A percentile compares a stretch with the other conserved stretches of the same genome.
Conservation (phyloP, 805 yeast species). For the Starmera dryadoides region DNA sequence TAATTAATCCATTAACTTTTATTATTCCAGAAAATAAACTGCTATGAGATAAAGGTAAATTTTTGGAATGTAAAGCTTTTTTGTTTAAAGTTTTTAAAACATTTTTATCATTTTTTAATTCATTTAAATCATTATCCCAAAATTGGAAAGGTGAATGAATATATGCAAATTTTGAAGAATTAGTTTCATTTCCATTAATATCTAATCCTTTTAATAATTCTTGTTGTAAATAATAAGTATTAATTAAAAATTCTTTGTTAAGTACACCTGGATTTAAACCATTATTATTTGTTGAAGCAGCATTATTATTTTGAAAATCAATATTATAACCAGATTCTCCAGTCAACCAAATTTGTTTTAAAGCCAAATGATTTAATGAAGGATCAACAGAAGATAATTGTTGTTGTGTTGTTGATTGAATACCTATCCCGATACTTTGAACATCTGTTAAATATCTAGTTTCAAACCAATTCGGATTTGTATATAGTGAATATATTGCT, state of each 20-base stretch:
- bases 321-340: not conserved
- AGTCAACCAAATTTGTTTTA: conserved; percentile 16
- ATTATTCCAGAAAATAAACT: conserved; percentile 30
- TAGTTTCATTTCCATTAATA: conserved; percentile 1
- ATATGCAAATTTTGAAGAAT: conserved; percentile 5
- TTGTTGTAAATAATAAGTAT: conserved; percentile 28
- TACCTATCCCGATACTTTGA: conserved; percentile 1
- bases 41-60: conserved; percentile 12
- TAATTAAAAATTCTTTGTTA: conserved; percentile 27
- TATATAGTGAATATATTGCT: conserved; percentile 29
- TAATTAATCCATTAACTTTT: conserved; percentile 36
- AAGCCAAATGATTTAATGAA: conserved; percentile 17
- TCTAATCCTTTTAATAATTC: conserved; percentile 18
- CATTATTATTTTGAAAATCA: not conserved
- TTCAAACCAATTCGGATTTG: conserved; percentile 18
- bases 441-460: conserved; percentile 12
- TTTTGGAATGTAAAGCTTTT: conserved; percentile 9
- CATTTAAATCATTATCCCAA: conserved; percentile 31
- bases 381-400: not conserved
- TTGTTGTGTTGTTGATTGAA: conserved; percentile 1
- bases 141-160: conserved; percentile 34
- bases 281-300: conserved; percentile 1
- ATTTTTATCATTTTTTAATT: conserved; percentile 24
- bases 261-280: conserved; percentile 20
- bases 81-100: conserved; percentile 33